Conservation (phyloP, 345 rosid species). For the Brassica juncea region DNA sequence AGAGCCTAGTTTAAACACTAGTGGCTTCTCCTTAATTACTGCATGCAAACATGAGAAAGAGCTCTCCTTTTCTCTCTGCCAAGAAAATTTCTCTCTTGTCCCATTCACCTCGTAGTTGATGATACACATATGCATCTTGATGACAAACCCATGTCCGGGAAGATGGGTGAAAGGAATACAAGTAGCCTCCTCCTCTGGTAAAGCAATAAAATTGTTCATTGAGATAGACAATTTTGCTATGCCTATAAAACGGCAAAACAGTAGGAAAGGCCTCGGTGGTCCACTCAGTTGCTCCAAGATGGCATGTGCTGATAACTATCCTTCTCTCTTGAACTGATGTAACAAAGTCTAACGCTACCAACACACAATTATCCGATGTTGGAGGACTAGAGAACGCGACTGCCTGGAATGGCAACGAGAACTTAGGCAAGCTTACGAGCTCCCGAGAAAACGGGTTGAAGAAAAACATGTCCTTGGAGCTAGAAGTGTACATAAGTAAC, state of each 20-base stretch:
- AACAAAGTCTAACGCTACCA: neutral
- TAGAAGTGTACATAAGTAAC: neutral
- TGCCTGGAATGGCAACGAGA: neutral
- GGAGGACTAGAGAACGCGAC: neutral
- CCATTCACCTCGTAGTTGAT: neutral
- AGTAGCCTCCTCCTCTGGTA: neutral
- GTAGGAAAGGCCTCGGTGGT: neutral
- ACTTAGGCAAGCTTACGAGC: neutral
- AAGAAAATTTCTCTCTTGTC: neutral
- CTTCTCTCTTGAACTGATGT: neutral
- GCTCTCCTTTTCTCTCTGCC: neutral
- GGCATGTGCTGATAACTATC: neutral
- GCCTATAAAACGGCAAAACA: neutral
- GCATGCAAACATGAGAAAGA: neutral
- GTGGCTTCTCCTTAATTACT: neutral
- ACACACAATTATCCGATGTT: neutral
- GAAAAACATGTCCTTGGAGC: neutral
- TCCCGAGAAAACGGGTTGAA: constrained; percentile 1
- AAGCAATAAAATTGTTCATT: neutral
- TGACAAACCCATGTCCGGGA: neutral
- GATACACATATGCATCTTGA: neutral
- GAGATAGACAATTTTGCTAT: neutral
- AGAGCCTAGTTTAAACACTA: neutral
- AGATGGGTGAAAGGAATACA: neutral
- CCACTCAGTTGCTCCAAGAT: neutral